Evolutionary conservation across 1,139 yeast genomes (phyloP), one percentile per base, ranked within the genome.

Genomic region (Suhomyces anneliseae): DNA sequence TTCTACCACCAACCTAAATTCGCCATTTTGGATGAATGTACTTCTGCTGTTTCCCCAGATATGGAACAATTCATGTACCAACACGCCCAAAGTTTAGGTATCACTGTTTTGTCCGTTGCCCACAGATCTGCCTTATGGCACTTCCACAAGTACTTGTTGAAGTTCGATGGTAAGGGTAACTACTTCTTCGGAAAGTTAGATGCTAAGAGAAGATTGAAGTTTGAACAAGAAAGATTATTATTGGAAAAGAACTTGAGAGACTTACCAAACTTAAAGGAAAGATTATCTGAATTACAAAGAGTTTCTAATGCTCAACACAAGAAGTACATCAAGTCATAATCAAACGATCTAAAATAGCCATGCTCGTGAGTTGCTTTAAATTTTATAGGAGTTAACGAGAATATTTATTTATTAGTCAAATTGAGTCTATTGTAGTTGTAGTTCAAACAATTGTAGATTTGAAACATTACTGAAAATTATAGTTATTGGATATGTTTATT

Each of bases 21-120:
- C 73, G 97, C 97, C 0, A 96, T 92, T 29, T 74, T 92, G 54
- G 98, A 92, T 68, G 97, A 92, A 69, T 92, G 97, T 67, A 92
- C 98, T 0, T 89, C 97, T 7, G 93, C 96, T 1, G 96, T 90
- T 1, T 85, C 96, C 0, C 88, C 95, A 19, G 90, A 87, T 53
- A 86, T 90, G 83, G 98, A 92, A 64, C 90, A 87, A 51, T 83
- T 85, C 57, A 90, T 93, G 90, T 92, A 92, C 62, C 69, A 82
- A 44, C 89, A 88, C 62, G 97, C 97, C 0, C 89, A 87, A 60
- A 73, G 77, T 29, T 74, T 89, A 54, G 90, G 90, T 0, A 90
- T 90, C 48, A 87, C 97, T 0, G 78, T 92, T 34, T 72, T 92
- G 43, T 89, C 97, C 0, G 98, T 92, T 12, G 93, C 97, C 42